Evolutionary conservation across 352 stramenopile species (phyloP).

Genomic region (Phytophthora cactorum): DNA sequence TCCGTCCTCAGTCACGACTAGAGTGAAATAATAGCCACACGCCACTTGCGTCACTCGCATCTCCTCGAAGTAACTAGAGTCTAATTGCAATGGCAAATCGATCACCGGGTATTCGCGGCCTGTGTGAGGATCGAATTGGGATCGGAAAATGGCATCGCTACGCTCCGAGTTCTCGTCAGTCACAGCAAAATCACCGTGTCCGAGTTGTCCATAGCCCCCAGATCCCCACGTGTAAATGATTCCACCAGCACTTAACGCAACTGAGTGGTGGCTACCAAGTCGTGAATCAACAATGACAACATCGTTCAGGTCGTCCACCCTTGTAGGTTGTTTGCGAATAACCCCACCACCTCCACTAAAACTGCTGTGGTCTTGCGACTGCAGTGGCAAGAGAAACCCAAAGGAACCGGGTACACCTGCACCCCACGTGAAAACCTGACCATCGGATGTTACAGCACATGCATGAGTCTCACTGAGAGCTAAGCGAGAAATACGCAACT

Average conservation of each 20-base stretch:
- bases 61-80: conserved; percentile 77
- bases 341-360: conserved; percentile 19
- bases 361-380: conserved; percentile 18
- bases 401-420: conserved; percentile 69
- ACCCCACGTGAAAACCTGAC: conserved; percentile 77
- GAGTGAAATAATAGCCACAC: conserved; percentile 77
- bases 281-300: conserved; percentile 50
- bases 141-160: conserved; percentile 66
- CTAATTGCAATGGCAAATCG: conserved; percentile 70
- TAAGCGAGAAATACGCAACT: conserved; percentile 57
- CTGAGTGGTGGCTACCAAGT: conserved; percentile 70
- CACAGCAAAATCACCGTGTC: conserved; percentile 65
- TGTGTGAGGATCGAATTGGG: conserved; percentile 72
- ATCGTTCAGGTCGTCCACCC: conserved; percentile 74
- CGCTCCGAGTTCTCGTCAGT: conserved; percentile 22
- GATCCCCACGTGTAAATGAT: conserved; percentile 77
- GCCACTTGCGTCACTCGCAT: conserved; percentile 74
- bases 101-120: conserved; percentile 71
- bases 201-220: conserved; percentile 71
- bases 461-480: conserved; percentile 64
- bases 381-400: conserved; percentile 49
- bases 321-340: conserved; percentile 47
- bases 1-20: conserved; percentile 74
- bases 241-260: conserved; percentile 64
- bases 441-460: conserved; percentile 65